Base-by-base conservation (phyloP, 2,329 filamentous ascomycete species). In the Ophioceras dolichostomum region DNA sequence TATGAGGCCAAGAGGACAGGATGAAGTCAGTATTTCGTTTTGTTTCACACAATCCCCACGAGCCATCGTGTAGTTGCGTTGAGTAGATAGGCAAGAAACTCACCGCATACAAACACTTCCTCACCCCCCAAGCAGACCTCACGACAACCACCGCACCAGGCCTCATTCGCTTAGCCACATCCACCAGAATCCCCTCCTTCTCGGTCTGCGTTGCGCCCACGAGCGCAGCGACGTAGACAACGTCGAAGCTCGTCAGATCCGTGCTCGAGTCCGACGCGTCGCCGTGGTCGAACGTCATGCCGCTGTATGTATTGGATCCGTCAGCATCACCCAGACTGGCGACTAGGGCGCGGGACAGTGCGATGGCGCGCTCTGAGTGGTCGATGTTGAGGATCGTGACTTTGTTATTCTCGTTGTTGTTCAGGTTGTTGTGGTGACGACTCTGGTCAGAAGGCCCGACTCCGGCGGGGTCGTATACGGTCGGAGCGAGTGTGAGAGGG, bases 141-240 rank as follows among this genome's bases (percentile, higher is more conserved):
- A 63, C 50, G 2, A 70, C 55, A n/a, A 71, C 41, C 42, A 70
- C 37, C 0, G 59, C 56, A 1, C 66, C 66, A 1, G 50, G 46
- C 24, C 43, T 53, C 61, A 70, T 61, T 30, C 53, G 54, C 17
- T 32, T 39, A 2, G 54, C 57, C 3, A 70, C 43, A 1, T 45
- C 45, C 6, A 43, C 38, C 2, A 70, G 36, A 17, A 69, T 58
- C 0, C 29, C 39, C 24, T 64, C 49, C 45, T 72, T 72, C 1
- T 60, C 50, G 0, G 36, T 26, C n/a, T 60, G 57, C 1, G 55
- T 53, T 10, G 49, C 48, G 0, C 68, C 67, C 0, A 71, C 68
- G 1, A 72, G 48, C 1, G 67, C 67, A 3, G 67, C 67, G 4
- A 72, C 46, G 43, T 64, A 70, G 0, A 72, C 61, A 1, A 69